Percentiles rank a stretch among this genome's conserved stretches.
phyloP scores from a whole-genome alignment of 306 rosid genomes.

The Rosa rugosa region DNA sequence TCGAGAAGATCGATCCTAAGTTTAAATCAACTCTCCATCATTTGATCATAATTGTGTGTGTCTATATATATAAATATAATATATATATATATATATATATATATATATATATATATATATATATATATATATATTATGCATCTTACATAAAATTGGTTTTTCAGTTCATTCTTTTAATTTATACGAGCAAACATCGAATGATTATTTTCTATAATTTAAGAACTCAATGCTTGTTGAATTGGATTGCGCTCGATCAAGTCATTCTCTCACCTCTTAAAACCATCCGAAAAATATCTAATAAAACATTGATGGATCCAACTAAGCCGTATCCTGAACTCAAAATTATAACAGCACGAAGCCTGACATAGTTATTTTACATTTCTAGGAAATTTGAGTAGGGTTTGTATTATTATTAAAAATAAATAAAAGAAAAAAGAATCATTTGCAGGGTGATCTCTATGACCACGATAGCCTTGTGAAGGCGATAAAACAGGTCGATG shows the following conservation, averaged over 20 bases:
- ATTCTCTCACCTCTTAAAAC: not conserved
- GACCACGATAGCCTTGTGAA: constrained; percentile 32
- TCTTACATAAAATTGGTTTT: too few species aligned
- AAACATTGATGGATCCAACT: not conserved
- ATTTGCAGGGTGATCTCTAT: constrained; percentile 36
- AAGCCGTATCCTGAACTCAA: not conserved
- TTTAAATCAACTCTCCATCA: not conserved
- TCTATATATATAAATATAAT: too few species aligned
- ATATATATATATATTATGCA: too few species aligned
- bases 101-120: too few species aligned
- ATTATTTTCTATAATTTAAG: not conserved
- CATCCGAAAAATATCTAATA: not conserved
- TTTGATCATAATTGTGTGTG: too few species aligned
- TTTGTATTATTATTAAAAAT: not conserved
- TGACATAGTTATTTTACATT: not conserved
- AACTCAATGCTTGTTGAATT: too few species aligned
- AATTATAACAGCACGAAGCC: not conserved
- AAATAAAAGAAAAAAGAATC: not conserved
- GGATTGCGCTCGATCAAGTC: not conserved
- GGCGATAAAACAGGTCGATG: constrained; percentile 45
- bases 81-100: too few species aligned
- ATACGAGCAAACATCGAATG: too few species aligned
- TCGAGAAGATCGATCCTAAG: not conserved
- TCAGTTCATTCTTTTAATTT: too few species aligned
- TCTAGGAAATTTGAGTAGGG: not conserved